Evolutionary conservation across 1,284 basidiomycete genomes (phyloP).

Genomic region (Ustilago crameri): DNA sequence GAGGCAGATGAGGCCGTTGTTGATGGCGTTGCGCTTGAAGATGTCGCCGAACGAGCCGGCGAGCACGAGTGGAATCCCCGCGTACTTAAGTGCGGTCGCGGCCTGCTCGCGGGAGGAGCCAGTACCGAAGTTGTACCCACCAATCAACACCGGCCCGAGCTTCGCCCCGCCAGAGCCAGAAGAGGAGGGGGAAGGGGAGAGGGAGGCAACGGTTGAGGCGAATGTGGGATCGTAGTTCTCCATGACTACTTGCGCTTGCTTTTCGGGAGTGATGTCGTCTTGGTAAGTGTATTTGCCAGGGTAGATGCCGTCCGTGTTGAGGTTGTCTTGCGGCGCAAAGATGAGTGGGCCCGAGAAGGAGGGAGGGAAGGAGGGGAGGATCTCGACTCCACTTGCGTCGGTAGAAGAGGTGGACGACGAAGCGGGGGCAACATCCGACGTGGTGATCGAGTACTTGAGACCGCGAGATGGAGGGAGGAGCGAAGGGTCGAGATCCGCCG

Average conservation of each 20-base stretch:
- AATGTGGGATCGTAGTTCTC: constrained; percentile 97
- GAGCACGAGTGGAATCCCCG: constrained; percentile 90
- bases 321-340: constrained; percentile 94
- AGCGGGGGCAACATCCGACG: constrained; percentile 53
- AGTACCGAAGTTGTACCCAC: constrained; percentile 98
- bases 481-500: constrained; percentile 74
- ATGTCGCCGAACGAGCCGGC: constrained; percentile 98
- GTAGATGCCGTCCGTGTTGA: constrained; percentile 98
- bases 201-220: constrained; percentile 77
- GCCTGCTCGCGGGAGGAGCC: constrained; percentile 99
- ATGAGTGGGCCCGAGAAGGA: constrained; percentile 84
- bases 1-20: constrained; percentile 95
- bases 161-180: not conserved
- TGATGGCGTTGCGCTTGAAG: constrained; percentile 98
- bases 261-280: constrained; percentile 94
- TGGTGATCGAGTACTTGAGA: constrained; percentile 70
- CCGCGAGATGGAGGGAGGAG: constrained; percentile 72
- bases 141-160: constrained; percentile 80
- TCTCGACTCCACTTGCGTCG: constrained; percentile 46
- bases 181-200: constrained; percentile 68
- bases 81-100: constrained; percentile 93
- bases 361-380: constrained; percentile 75
- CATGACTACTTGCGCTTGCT: constrained; percentile 92
- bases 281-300: constrained; percentile 99
- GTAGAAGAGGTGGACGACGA: constrained; percentile 25